Percentiles rank a stretch among this genome's conserved stretches.
These are phyloP conservation scores for Paraphaeosphaeria sporulosa DNA, from an alignment of 2,329 filamentous ascomycete species.

Conservation along the genomic window DNA sequence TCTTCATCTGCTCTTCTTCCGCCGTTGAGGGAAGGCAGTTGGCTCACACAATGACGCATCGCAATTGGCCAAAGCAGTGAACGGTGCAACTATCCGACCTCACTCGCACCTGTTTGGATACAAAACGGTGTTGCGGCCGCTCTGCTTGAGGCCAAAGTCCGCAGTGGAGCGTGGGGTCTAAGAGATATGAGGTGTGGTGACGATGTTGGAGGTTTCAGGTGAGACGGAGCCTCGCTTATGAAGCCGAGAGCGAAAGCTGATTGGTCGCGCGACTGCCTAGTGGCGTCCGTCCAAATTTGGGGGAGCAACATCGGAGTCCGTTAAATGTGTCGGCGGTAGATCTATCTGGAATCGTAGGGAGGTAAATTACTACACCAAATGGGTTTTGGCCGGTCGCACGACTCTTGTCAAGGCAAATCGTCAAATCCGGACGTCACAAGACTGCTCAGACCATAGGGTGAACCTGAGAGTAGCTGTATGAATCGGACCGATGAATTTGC, in stretches of 20 bases:
- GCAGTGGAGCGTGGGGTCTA: not conserved
- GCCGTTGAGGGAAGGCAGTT: too few species aligned
- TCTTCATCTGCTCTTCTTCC: not conserved
- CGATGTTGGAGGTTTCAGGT: constrained; percentile 6
- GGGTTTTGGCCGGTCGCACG: not conserved
- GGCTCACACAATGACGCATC: not conserved
- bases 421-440: not conserved
- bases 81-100: too few species aligned
- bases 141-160: not conserved
- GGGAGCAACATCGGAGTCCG: constrained; percentile 10
- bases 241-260: not conserved
- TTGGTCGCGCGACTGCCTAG: constrained; percentile 5
- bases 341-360: not conserved
- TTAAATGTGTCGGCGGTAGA: not conserved
- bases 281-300: constrained; percentile 12
- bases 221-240: constrained; percentile 2
- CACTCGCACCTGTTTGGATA: not conserved
- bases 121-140: not conserved
- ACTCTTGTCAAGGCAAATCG: not conserved
- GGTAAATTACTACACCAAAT: not conserved
- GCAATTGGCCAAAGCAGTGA: not conserved
- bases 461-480: not conserved
- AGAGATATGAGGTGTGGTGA: not conserved
- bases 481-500: too few species aligned
- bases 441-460: not conserved